Evolutionary conservation across 139 green algal species (phyloP), one percentile per base, ranked within the genome.

Genomic region (Nannochloris sp.): DNA sequence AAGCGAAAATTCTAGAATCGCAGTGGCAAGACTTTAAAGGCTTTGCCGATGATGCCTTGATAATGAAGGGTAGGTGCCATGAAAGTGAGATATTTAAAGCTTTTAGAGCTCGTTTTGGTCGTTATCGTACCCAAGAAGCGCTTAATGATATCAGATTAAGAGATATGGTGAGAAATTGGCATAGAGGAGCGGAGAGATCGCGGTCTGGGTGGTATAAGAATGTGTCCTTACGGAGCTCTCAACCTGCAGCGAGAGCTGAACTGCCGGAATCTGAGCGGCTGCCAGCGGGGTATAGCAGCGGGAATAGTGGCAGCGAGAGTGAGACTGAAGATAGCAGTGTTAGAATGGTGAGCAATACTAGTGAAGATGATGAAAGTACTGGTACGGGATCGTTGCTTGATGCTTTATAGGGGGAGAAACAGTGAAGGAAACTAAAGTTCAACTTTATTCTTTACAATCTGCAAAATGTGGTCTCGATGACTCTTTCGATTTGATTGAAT

Each of bases 21-120:
- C 79, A 87, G 61, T 93, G 80, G 80, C 74, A 81, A 45, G 83
- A 91, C 13, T 93, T 93, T 67, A 75, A 67, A 7, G 6, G 12
- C 3, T 93, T 82, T 67, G 85, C 83, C 3, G 46, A 85, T 13
- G 54, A 36, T 44, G 45, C 58, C 14, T 68, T 92, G 36, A 65
- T 79, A 63, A 76, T 70, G 1, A 48, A 29, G 3, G 86, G 85
- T 6, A 64, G 78, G 14, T 89, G 83, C 69, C 86, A 93, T 48
- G 85, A 92, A 74, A 82, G 58, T 23, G 86, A 93, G 31, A 68
- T 94, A 7, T 70, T 71, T 32, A 39, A 36, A 0, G 74, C 70
- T 15, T 88, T 90, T 64, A 46, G 80, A 3, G 29, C 32, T n/a
- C 30, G 60, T 24, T 57, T 58, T 30, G 44, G 62, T 9, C 65